Evolutionary conservation across 208 protist genomes (phyloP).

Genomic region (Plasmodiophora brassicae): DNA sequence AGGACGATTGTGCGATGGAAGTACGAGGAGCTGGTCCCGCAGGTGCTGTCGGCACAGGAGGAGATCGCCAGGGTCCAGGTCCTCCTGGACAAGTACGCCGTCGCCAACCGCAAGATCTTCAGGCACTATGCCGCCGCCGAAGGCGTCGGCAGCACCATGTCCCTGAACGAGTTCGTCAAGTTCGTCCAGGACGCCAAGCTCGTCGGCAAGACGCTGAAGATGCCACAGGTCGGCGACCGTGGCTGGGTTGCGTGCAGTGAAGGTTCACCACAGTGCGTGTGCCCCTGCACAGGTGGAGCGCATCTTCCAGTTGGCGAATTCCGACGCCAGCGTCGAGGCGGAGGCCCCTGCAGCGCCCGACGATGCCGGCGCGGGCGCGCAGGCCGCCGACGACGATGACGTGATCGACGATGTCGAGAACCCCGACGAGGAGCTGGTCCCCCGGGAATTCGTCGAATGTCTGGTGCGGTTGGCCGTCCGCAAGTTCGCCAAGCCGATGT

Average conservation of each 20-base stretch:
- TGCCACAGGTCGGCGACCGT: neutral
- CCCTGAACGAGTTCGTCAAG: constrained; percentile 20
- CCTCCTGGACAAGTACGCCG: neutral
- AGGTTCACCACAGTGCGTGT: neutral
- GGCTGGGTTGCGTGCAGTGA: neutral
- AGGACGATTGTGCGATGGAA: neutral
- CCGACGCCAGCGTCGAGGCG: neutral
- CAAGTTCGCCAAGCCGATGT: neutral
- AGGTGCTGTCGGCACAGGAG: neutral
- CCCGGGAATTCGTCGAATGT: constrained; percentile 14
- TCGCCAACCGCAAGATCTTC: neutral
- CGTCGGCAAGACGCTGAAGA: constrained; percentile 5
- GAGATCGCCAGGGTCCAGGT: constrained; percentile 6
- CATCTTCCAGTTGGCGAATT: constrained; percentile 6
- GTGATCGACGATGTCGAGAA: neutral
- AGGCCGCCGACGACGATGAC: neutral
- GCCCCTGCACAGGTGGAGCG: neutral
- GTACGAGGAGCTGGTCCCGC: neutral
- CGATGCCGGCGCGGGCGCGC: neutral
- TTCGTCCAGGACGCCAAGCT: constrained; percentile 32
- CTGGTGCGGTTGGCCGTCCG: neutral
- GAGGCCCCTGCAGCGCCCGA: neutral
- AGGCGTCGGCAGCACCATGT: constrained; percentile 31
- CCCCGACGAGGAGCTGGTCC: constrained; percentile 26
- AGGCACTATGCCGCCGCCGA: constrained; percentile 20